Conservation (phyloP, 2,329 filamentous ascomycete genomes). For the Mollisia scopiformis region DNA sequence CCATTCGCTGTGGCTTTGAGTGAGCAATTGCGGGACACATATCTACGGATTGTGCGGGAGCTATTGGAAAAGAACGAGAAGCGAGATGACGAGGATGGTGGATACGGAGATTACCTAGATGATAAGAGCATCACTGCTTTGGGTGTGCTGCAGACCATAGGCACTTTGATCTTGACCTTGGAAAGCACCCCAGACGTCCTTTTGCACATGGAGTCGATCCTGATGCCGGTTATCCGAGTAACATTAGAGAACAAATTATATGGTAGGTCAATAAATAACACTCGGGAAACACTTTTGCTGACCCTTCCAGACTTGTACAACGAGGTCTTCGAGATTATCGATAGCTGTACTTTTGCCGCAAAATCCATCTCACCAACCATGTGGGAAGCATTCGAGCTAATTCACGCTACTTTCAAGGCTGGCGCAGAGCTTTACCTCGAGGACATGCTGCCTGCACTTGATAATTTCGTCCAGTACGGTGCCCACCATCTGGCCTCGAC, state of each 20-base stretch:
- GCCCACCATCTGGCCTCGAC: constrained; percentile 79
- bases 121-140: constrained; percentile 98
- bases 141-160: constrained; percentile 95
- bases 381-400: constrained; percentile 98
- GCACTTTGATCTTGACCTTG: constrained; percentile 92
- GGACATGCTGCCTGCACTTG: constrained; percentile 96
- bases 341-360: constrained; percentile 97
- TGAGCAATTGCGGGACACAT: constrained; percentile 94
- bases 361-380: constrained; percentile 95
- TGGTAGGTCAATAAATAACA: constrained; percentile 52
- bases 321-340: constrained; percentile 98
- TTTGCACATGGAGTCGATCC: constrained; percentile 88
- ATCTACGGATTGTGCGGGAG: constrained; percentile 89
- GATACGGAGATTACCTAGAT: constrained; percentile 89
- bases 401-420: constrained; percentile 95
- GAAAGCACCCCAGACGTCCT: constrained; percentile 97
- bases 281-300: constrained; percentile 24
- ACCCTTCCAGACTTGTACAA: constrained; percentile 78
- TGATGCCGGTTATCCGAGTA: constrained; percentile 96
- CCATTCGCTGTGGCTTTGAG: constrained; percentile 96
- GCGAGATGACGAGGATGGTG: constrained; percentile 68
- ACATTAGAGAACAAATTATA: constrained; percentile 98
- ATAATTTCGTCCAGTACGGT: constrained; percentile 97
- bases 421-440: constrained; percentile 97
- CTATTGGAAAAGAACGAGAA: constrained; percentile 86